Percentiles rank a stretch among this genome's conserved stretches.
Conservation (phyloP, 208 protist species). For the Crithidia thermophila region DNA sequence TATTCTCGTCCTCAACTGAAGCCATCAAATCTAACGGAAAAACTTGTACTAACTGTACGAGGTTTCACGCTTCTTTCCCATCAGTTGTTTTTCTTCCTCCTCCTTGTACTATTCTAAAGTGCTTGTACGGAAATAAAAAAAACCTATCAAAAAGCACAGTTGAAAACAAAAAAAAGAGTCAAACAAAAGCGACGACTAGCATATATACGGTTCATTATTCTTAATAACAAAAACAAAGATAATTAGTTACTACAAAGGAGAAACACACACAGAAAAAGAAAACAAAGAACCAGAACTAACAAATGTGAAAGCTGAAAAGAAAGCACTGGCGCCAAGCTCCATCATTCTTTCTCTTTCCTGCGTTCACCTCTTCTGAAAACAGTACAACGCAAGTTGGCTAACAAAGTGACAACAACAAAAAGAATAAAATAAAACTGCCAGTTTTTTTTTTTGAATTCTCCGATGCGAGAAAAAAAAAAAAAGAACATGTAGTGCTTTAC, state of each 20-base stretch:
- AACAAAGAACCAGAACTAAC: background rate
- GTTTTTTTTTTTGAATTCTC: background rate
- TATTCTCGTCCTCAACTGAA: too few relatives aligned
- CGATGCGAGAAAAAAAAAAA: background rate
- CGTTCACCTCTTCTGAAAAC: background rate
- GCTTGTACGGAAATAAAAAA: slow-evolving; percentile 8
- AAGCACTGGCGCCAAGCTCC: too few relatives aligned
- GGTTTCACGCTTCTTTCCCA: background rate
- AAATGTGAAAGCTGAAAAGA: slow-evolving; percentile 3
- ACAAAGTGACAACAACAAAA: slow-evolving; percentile 7
- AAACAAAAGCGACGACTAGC: slow-evolving; percentile 5
- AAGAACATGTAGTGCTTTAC: background rate
- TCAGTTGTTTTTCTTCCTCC: slow-evolving; percentile 18
- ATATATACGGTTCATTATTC: too few relatives aligned
- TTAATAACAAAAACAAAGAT: too few relatives aligned
- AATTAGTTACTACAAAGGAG: background rate
- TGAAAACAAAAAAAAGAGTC: background rate
- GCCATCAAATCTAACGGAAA: too few relatives aligned
- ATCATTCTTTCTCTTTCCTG: too few relatives aligned
- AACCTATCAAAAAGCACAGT: slow-evolving; percentile 1
- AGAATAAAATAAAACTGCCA: slow-evolving; percentile 8
- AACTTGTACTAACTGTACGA: too few relatives aligned
- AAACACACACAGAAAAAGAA: slow-evolving; percentile 11
- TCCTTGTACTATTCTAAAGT: slow-evolving; percentile 1
- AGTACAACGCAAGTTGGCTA: background rate